phyloP scores from a whole-genome alignment of 805 yeast genomes.

The Maudiozyma bulderi region DNA sequence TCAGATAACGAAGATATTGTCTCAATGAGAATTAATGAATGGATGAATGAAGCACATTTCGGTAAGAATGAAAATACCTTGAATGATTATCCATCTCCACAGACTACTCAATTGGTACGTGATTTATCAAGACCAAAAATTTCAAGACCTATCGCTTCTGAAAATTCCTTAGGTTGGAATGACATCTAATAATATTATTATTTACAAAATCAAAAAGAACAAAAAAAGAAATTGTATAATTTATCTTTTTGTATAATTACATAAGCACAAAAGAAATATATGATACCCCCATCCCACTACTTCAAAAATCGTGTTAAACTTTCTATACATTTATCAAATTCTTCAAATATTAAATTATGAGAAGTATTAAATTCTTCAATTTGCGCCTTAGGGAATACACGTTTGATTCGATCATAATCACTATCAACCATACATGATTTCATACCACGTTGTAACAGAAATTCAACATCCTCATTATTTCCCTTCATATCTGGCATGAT shows the following conservation, averaged over 20 bases:
- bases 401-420: constrained; percentile 15
- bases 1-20: constrained; percentile 16
- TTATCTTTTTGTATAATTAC: background rate
- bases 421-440: constrained; percentile 35
- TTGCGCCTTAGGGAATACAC: constrained; percentile 18
- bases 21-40: constrained; percentile 23
- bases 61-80: background rate
- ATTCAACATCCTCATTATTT: constrained; percentile 21
- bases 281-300: background rate
- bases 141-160: constrained; percentile 60
- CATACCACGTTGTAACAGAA: constrained; percentile 37
- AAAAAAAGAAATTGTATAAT: background rate
- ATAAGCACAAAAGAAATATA: background rate
- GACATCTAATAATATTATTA: constrained; percentile 16
- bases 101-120: constrained; percentile 7
- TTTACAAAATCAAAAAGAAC: background rate
- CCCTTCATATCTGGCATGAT: constrained; percentile 3
- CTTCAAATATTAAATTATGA: constrained; percentile 24
- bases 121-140: constrained; percentile 34
- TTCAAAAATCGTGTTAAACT: constrained; percentile 15
- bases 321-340: constrained; percentile 13
- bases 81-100: background rate
- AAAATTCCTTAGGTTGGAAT: constrained; percentile 66
- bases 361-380: constrained; percentile 24
- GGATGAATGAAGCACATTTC: constrained; percentile 21